These are phyloP conservation scores for Pezicula carpinea DNA, from an alignment of 2,329 filamentous ascomycete species.

Conservation along the genomic window DNA sequence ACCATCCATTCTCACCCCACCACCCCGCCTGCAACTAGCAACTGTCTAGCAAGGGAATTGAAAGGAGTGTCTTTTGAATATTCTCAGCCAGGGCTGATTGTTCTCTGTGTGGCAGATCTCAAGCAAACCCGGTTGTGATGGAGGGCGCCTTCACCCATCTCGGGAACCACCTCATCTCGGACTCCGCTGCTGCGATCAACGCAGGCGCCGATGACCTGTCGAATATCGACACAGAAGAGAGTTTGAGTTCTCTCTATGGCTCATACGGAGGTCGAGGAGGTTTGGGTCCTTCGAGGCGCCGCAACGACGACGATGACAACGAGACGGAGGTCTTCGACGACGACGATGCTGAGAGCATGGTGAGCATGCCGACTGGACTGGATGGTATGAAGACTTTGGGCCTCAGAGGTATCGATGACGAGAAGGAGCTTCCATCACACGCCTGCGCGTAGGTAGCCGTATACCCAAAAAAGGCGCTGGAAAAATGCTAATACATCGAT, in stretches of 20 bases:
- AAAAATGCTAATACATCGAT: constrained; percentile 8
- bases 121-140: constrained; percentile 43
- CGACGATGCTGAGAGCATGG: constrained; percentile 69
- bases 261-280: constrained; percentile 57
- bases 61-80: background rate
- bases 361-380: constrained; percentile 63
- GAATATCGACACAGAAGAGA: constrained; percentile 72
- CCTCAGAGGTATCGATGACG: constrained; percentile 64
- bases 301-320: constrained; percentile 85
- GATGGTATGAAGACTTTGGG: constrained; percentile 67
- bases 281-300: constrained; percentile 46
- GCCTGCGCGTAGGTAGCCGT: constrained; percentile 78
- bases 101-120: constrained; percentile 7
- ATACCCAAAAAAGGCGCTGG: constrained; percentile 3
- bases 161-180: constrained; percentile 80
- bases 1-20: constrained; percentile 4
- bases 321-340: constrained; percentile 79
- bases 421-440: constrained; percentile 87
- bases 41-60: background rate
- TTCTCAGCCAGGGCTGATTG: constrained; percentile 6
- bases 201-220: constrained; percentile 71
- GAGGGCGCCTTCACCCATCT: constrained; percentile 86
- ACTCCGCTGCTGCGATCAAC: constrained; percentile 82
- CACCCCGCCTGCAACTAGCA: constrained; percentile 1
- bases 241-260: constrained; percentile 71